Evolutionary conservation across 495 filamentous ascomycete genomes (phyloP).

Genomic region (Xylaria acuta): DNA sequence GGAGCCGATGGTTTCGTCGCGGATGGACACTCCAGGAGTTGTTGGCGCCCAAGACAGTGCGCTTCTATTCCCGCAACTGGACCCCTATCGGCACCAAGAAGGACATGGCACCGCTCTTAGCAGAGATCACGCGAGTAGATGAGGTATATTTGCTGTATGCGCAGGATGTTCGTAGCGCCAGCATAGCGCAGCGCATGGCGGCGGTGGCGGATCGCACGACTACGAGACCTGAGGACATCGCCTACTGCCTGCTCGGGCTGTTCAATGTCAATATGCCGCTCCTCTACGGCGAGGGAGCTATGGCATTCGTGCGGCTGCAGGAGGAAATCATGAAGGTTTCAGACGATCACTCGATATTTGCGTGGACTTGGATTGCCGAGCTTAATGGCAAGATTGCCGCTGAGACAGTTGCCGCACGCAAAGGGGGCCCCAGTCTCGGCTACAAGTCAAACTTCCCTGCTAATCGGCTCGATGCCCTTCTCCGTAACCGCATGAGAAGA

Average conservation of each 20-base stretch:
- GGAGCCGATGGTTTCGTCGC: constrained; percentile 41
- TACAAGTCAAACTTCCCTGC: constrained; percentile 21
- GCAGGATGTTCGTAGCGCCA: constrained; percentile 26
- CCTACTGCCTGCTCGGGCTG: constrained; percentile 36
- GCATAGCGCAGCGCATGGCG: constrained; percentile 35
- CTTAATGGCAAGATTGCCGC: background rate
- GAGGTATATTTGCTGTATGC: constrained; percentile 13
- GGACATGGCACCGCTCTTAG: constrained; percentile 12
- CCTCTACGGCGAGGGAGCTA: constrained; percentile 36
- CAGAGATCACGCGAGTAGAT: constrained; percentile 25
- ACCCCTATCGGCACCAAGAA: constrained; percentile 22
- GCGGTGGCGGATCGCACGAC: constrained; percentile 33
- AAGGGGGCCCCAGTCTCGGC: background rate
- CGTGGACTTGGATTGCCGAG: constrained; percentile 29
- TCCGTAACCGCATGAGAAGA: background rate
- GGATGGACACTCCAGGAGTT: constrained; percentile 49
- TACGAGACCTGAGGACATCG: constrained; percentile 33
- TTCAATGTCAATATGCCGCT: constrained; percentile 36
- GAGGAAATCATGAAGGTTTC: constrained; percentile 31
- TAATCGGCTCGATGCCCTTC: constrained; percentile 12
- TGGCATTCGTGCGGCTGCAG: constrained; percentile 31
- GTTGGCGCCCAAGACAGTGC: constrained; percentile 25
- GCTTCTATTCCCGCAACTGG: constrained; percentile 27
- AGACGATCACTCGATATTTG: constrained; percentile 30
- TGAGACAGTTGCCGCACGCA: background rate